A percentile compares a stretch with the other conserved stretches of the same genome.
phyloP scores from a whole-genome alignment of 208 protist species.

The Trypanosoma vivax region DNA sequence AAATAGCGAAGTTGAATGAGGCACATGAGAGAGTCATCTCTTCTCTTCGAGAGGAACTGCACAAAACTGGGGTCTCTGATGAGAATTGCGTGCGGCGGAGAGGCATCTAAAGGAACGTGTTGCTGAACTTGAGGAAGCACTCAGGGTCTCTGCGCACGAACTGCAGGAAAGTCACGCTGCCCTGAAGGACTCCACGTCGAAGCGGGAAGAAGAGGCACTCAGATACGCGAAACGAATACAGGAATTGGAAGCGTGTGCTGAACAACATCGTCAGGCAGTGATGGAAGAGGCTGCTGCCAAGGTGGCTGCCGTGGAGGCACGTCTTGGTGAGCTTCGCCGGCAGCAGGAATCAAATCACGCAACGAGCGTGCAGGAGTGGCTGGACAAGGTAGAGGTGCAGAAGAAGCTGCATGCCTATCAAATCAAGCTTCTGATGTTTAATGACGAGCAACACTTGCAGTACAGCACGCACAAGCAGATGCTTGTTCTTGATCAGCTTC shows the following conservation, averaged over 20 bases:
- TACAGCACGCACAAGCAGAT: too few relatives aligned
- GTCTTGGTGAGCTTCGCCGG: not conserved
- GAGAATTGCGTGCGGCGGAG: not conserved
- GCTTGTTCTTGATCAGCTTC: too few relatives aligned
- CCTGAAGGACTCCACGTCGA: not conserved
- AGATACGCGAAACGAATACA: not conserved
- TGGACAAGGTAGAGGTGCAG: slow-evolving; percentile 8
- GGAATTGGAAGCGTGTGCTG: not conserved
- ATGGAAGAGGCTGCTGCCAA: not conserved
- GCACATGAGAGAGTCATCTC: slow-evolving; percentile 1
- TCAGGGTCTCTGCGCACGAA: not conserved
- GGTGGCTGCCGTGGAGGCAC: not conserved
- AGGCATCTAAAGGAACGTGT: not conserved
- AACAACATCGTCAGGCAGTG: slow-evolving; percentile 6
- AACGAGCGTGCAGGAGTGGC: slow-evolving; percentile 5
- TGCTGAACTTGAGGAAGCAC: slow-evolving; percentile 3
- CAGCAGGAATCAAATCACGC: slow-evolving; percentile 17
- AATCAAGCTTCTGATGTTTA: too few relatives aligned
- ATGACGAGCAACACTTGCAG: too few relatives aligned
- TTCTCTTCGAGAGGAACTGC: slow-evolving; percentile 1
- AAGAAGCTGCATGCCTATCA: not conserved
- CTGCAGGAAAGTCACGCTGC: not conserved
- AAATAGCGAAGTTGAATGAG: slow-evolving; percentile 1
- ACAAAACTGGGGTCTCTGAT: not conserved
- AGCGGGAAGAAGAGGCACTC: not conserved